These are phyloP conservation scores for Diospyros lotus DNA, from an alignment of 148 eudicot species.

Conservation along the genomic window DNA sequence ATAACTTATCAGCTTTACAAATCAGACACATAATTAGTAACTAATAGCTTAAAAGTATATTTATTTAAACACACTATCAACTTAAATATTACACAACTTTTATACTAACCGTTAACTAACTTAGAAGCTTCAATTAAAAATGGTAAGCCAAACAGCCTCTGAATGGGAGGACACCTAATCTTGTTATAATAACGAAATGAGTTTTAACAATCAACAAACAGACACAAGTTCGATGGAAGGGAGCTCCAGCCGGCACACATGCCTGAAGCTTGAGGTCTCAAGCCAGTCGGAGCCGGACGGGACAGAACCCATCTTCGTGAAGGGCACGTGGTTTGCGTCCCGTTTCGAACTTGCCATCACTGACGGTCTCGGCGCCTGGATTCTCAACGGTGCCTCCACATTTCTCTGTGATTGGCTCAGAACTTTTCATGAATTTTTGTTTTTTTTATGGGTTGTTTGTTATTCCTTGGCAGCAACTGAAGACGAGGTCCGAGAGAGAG, in stretches of 20 bases:
- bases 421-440: background rate
- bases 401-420: background rate
- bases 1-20: too few species aligned
- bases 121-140: too few species aligned
- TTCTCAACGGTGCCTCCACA: constrained; percentile 42
- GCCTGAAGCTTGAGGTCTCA: constrained; percentile 49
- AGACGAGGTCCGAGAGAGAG: constrained; percentile 82
- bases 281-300: constrained; percentile 14
- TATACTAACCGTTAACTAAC: too few species aligned
- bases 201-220: background rate
- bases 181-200: background rate
- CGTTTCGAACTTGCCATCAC: constrained; percentile 65
- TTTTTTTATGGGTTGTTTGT: background rate
- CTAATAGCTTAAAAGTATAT: too few species aligned
- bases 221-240: background rate
- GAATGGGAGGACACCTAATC: background rate
- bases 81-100: too few species aligned
- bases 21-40: too few species aligned
- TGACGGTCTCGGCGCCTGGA: constrained; percentile 66
- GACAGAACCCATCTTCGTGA: constrained; percentile 50
- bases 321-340: constrained; percentile 58
- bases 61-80: too few species aligned
- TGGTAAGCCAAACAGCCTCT: too few species aligned
- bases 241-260: constrained; percentile 50
- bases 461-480: constrained; percentile 46